phyloP scores from a whole-genome alignment of 2,329 filamentous ascomycete genomes.

The Microthyrium microscopicum region DNA sequence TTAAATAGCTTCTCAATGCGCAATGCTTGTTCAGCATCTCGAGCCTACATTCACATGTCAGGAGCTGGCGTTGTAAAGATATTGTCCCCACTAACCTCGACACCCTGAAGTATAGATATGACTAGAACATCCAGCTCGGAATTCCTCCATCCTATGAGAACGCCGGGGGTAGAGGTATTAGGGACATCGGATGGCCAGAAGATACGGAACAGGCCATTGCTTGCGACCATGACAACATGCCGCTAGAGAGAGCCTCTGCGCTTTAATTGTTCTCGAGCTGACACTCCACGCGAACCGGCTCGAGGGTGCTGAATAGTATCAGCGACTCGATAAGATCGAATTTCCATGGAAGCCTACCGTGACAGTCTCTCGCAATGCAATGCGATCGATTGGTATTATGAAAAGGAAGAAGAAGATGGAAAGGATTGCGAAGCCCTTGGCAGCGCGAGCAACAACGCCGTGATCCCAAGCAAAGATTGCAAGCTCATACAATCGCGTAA shows the following conservation, averaged over 20 bases:
- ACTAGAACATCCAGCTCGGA: conserved; percentile 83
- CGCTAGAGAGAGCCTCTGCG: conserved; percentile 83
- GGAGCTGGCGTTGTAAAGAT: background rate
- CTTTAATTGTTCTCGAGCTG: conserved; percentile 85
- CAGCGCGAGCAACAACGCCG: conserved; percentile 82
- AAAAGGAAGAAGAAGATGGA: conserved; percentile 73
- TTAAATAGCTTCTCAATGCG: conserved; percentile 70
- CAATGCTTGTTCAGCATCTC: conserved; percentile 75
- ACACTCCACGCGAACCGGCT: conserved; percentile 62
- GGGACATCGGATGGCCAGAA: conserved; percentile 92
- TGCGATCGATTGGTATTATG: conserved; percentile 65
- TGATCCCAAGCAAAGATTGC: conserved; percentile 96
- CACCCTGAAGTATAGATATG: conserved; percentile 73
- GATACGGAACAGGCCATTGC: conserved; percentile 84
- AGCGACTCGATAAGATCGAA: background rate
- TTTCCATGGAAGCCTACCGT: conserved; percentile 35
- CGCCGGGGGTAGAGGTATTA: conserved; percentile 55
- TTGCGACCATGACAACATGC: conserved; percentile 46
- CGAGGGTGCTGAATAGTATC: conserved; percentile 54
- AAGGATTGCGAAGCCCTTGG: conserved; percentile 69
- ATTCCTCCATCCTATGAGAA: conserved; percentile 92
- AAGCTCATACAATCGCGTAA: conserved; percentile 91
- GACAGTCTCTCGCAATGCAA: conserved; percentile 65
- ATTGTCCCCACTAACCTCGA: conserved; percentile 48
- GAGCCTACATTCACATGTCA: conserved; percentile 35